Conservation (phyloP, 768 basidiomycete genomes). For the Albatrellus ellisii region DNA sequence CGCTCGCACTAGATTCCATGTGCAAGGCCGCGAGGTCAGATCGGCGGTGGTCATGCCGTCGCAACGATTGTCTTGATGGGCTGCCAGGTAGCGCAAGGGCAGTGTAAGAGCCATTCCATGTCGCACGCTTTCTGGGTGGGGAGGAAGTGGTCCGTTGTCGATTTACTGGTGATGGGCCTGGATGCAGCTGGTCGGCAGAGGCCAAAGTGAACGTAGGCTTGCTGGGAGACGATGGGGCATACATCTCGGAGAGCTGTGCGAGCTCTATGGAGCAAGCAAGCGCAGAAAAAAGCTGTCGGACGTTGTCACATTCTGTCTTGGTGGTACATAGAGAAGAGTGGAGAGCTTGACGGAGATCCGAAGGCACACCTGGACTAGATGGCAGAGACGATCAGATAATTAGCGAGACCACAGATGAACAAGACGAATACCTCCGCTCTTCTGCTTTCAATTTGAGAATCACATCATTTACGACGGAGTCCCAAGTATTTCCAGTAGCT, state of each 20-base stretch:
- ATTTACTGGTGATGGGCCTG: conserved; percentile 26
- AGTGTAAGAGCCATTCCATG: conserved; percentile 63
- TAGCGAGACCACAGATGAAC: neutral
- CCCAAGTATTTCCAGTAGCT: conserved; percentile 57
- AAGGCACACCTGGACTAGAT: conserved; percentile 31
- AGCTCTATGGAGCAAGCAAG: conserved; percentile 60
- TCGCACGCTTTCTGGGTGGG: conserved; percentile 40
- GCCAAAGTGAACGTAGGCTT: conserved; percentile 18
- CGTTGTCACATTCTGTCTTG: conserved; percentile 69
- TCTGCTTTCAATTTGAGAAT: conserved; percentile 54
- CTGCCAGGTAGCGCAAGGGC: conserved; percentile 35
- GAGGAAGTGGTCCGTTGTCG: conserved; percentile 19
- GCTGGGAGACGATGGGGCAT: conserved; percentile 62
- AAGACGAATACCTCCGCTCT: conserved; percentile 40
- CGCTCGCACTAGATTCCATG: conserved; percentile 23
- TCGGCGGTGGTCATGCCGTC: conserved; percentile 37
- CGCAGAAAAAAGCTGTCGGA: conserved; percentile 67
- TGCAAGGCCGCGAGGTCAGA: conserved; percentile 41
- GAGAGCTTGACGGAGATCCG: conserved; percentile 52
- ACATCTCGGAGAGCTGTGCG: conserved; percentile 79
- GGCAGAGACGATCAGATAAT: conserved; percentile 8
- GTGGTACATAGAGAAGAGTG: conserved; percentile 65
- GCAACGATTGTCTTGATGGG: conserved; percentile 30
- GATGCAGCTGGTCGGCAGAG: conserved; percentile 24
- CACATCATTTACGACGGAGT: conserved; percentile 58